Conservation (phyloP, 768 basidiomycete genomes). For the Phallus indusiatus region DNA sequence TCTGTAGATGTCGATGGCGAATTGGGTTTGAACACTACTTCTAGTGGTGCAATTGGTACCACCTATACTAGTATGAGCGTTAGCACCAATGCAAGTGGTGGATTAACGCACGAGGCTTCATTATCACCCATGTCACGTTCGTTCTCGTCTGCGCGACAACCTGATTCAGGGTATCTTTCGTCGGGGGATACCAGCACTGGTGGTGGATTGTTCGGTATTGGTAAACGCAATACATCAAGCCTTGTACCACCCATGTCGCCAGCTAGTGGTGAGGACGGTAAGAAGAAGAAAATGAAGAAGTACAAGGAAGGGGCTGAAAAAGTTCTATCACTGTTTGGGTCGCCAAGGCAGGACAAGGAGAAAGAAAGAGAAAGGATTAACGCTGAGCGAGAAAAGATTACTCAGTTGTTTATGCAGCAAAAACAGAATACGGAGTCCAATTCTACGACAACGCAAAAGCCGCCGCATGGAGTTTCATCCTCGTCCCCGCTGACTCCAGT, state of each 20-base stretch:
- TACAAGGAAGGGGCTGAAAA: constrained; percentile 86
- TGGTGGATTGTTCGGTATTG: background rate
- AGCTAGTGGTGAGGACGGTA: constrained; percentile 32
- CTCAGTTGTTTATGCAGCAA: background rate
- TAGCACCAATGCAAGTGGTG: background rate
- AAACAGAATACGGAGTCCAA: background rate
- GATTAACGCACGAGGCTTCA: background rate
- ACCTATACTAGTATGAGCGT: background rate
- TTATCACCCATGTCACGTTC: background rate
- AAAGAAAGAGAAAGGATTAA: background rate
- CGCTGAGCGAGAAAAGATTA: background rate
- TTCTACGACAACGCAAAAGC: background rate
- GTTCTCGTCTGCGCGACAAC: background rate
- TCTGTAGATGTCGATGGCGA: constrained; percentile 57
- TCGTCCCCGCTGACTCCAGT: background rate
- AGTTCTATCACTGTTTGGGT: constrained; percentile 71
- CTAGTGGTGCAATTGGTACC: background rate
- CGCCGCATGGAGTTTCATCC: background rate
- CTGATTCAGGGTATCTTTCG: background rate
- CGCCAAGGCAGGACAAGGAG: constrained; percentile 41
- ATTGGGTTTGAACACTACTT: background rate
- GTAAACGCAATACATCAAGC: constrained; percentile 11
- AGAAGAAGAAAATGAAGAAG: constrained; percentile 69
- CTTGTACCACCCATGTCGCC: constrained; percentile 18
- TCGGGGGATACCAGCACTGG: background rate